Evolutionary conservation across 371 early-diverging fungal genomes (phyloP), one percentile per base, ranked within the genome.

Genomic region (Actinomortierella ambigua): DNA sequence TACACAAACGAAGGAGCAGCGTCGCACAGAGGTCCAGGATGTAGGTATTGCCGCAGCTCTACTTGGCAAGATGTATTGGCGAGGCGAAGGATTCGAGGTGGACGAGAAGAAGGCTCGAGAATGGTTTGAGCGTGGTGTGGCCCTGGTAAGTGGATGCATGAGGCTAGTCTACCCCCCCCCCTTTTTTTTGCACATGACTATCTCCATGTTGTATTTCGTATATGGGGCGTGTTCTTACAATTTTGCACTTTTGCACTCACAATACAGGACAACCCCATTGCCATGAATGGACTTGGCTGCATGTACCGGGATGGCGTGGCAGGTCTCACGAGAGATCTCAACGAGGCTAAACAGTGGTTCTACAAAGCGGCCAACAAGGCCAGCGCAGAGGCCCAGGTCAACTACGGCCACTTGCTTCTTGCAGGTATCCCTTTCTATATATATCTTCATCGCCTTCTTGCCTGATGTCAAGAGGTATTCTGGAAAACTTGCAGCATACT

Each of bases 11-110:
- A 75, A 50, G 53, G 75, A 49, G 51, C 78, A 34, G 22, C 67
- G 22, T 26, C 59, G 42, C 9, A 57, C 42, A 50, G 65, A 62
- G 14, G 57, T 60, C 14, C 75, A 78, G 26, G 53, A 71, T 4
- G 79, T 82, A 22, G 92, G 91, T 3, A 76, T 88, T 59, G 92
- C 95, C 0, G 91, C 93, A 8, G 93, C 91, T 0, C 85, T 88
- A 59, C 61, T 93, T 11, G 98, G 97, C 0, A 65, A 79, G 18
- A 97, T 98, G 96, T 86, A 91, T 63, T 84, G 90, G 89, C 88
- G 98, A 42, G 98, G 98, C 34, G 97, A 96, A 68, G 95, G 95
- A 23, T 89, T 88, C n/a, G 55, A 78, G 3, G 77, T 59, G 13
- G 78, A 86, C 61, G 77, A 85, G 3, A 66, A 59, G 5, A 82